Conservation (phyloP, 2,329 filamentous ascomycete genomes). For the Emergomyces pasteurianus region DNA sequence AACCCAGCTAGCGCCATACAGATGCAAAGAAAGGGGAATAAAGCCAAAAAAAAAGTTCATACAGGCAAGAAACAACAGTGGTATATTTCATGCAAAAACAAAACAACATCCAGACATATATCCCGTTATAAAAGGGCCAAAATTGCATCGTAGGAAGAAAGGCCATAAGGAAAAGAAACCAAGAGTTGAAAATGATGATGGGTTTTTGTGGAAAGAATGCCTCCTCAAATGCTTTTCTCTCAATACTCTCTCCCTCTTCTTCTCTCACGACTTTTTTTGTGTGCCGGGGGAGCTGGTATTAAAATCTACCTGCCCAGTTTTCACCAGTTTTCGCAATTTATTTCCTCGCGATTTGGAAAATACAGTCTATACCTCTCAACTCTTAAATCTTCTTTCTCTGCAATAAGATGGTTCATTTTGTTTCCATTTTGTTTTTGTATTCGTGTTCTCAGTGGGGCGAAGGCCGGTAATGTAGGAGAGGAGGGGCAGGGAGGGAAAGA, state of each 20-base stretch:
- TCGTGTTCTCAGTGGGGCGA: neutral
- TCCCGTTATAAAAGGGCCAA: neutral
- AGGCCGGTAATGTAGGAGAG: neutral
- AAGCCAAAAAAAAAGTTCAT: neutral
- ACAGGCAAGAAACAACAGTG: constrained; percentile 3
- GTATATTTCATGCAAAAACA: constrained; percentile 1
- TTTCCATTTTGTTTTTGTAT: neutral
- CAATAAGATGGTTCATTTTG: neutral
- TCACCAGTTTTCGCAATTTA: neutral
- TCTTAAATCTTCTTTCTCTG: neutral
- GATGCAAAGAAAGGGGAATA: neutral
- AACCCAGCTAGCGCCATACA: constrained; percentile 1
- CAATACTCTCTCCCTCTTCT: neutral
- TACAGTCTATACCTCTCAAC: constrained; percentile 1
- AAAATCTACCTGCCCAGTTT: neutral
- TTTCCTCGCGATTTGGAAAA: neutral
- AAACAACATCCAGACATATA: constrained; percentile 1
- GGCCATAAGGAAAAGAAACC: neutral
- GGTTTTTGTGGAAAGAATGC: neutral
- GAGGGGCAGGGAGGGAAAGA: neutral
- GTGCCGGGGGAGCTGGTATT: neutral
- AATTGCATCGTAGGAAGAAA: neutral
- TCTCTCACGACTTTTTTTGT: neutral
- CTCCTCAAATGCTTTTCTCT: neutral
- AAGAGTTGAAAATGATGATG: neutral